Base-by-base conservation (phyloP, 176 grass and related monocot species). In the Puya raimondii region DNA sequence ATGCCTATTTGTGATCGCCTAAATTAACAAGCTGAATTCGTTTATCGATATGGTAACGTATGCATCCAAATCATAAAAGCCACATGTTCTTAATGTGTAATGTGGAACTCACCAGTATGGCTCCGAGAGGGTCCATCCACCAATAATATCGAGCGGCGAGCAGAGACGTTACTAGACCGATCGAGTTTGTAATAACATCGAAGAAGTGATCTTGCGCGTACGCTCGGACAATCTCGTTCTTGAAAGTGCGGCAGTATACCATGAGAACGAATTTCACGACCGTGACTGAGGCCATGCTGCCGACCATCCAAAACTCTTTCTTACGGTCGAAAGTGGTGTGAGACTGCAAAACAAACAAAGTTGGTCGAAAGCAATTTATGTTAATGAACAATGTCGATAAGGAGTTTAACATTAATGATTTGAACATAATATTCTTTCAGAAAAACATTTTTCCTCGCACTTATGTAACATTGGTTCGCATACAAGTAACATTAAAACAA, bases 141-240 rank as follows among this genome's bases (percentile, higher is more conserved):
- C 89, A 99, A 23, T 84, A 80, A 66, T 50, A 99, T 23, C 17
- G 49, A 10, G 83, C 84, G 0, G 94, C 89, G 2, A 99, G 87
- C 1, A 99, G n/a, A 0, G 94, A 82, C 1, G 82, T 27, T 10
- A 84, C 84, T 0, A 99, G 78, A 49, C 94, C 94, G 47, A 99
- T 80, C 1, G 87, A 93, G 82, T 99, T 99, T 2, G 94, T 99
- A 67, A 99, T 93, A 16, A 99, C 94, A 57, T 99, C 94, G 18
- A 99, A 99, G 74, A 93, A 93, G 63, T 99, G 94, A 22, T 99
- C 94, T 63, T 90, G 94, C 11, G 89, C 94, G 17, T 99, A 99
- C 0, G 94, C 89, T 18, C 72, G 64, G 13, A 99, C 89, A 11
- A 99, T 99, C 66, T 93, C 94, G 1, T 99, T 99, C 77, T 90